Percentiles rank a stretch among this genome's conserved stretches.
These are phyloP conservation scores for Wilcoxina mikolae DNA, from an alignment of 495 filamentous ascomycete species.

Conservation along the genomic window DNA sequence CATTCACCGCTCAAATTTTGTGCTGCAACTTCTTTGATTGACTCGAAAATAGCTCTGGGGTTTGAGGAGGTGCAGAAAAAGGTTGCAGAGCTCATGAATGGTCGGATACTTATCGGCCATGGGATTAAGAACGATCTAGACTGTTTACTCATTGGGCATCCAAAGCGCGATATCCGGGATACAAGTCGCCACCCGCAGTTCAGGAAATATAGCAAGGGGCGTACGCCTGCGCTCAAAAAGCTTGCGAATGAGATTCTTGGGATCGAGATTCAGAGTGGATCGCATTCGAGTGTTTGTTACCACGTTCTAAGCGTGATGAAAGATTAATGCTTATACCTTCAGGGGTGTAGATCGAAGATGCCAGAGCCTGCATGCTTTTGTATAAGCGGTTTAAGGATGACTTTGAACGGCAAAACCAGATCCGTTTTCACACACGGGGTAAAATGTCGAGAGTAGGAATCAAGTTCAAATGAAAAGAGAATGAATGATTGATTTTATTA, in stretches of 20 bases:
- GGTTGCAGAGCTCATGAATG: slow-evolving; percentile 56
- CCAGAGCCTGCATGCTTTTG: slow-evolving; percentile 71
- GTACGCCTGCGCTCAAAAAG: slow-evolving; percentile 60
- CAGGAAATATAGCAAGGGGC: slow-evolving; percentile 50
- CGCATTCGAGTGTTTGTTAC: slow-evolving; percentile 43
- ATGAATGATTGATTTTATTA: too few relatives aligned
- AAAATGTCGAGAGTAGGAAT: too few relatives aligned
- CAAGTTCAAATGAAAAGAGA: too few relatives aligned
- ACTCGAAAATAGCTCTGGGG: slow-evolving; percentile 35
- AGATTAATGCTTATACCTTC: neutral
- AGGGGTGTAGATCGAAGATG: slow-evolving; percentile 56
- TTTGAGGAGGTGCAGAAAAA: slow-evolving; percentile 62
- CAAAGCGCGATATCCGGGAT: slow-evolving; percentile 63
- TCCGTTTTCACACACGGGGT: too few relatives aligned
- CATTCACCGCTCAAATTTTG: neutral
- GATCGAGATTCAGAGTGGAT: slow-evolving; percentile 65
- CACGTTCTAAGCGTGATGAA: neutral
- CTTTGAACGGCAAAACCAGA: slow-evolving; percentile 66
- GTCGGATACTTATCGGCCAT: slow-evolving; percentile 70
- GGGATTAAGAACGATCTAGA: slow-evolving; percentile 76
- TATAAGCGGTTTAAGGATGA: slow-evolving; percentile 65
- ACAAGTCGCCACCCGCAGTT: slow-evolving; percentile 66
- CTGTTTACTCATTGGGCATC: slow-evolving; percentile 59
- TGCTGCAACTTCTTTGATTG: neutral
- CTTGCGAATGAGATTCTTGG: slow-evolving; percentile 66